Percentiles rank a stretch among this genome's conserved stretches.
phyloP scores from a whole-genome alignment of 1,284 basidiomycete genomes.

The Meira miltonrushii region DNA sequence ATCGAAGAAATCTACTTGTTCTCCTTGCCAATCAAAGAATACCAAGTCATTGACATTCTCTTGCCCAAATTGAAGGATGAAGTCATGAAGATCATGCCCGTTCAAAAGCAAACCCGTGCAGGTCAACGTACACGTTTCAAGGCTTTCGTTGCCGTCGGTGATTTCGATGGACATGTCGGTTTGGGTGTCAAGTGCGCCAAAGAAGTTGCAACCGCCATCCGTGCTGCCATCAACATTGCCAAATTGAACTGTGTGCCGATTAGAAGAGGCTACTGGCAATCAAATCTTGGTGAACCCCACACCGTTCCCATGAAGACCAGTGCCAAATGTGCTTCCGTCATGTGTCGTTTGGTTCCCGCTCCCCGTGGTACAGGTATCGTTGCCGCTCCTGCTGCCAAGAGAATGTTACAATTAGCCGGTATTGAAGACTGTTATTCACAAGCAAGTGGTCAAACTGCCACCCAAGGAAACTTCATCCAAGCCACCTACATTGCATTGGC shows the following conservation, averaged over 20 bases:
- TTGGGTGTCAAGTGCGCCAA: slow-evolving; percentile 99
- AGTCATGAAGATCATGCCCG: slow-evolving; percentile 99
- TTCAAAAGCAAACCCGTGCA: slow-evolving; percentile 99
- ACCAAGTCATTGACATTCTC: slow-evolving; percentile 52
- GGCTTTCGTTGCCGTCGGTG: slow-evolving; percentile 99
- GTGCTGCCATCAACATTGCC: slow-evolving; percentile 94
- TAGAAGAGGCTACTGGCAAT: slow-evolving; percentile 97
- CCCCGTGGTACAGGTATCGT: slow-evolving; percentile 98
- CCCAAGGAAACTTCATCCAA: slow-evolving; percentile 99
- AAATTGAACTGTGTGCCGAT: slow-evolving; percentile 94
- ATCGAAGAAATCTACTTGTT: slow-evolving; percentile 99
- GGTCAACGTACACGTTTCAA: slow-evolving; percentile 99
- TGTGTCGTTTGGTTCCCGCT: slow-evolving; percentile 97
- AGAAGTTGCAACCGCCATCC: slow-evolving; percentile 98
- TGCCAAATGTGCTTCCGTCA: slow-evolving; percentile 98
- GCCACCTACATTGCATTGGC: slow-evolving; percentile 95
- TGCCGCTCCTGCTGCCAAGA: slow-evolving; percentile 94
- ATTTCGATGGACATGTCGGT: slow-evolving; percentile 90
- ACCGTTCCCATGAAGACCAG: slow-evolving; percentile 98
- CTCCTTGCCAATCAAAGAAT: slow-evolving; percentile 71
- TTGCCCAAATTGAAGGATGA: slow-evolving; percentile 62
- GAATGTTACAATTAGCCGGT: slow-evolving; percentile 94
- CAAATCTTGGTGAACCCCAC: slow-evolving; percentile 77
- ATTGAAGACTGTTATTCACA: slow-evolving; percentile 91
- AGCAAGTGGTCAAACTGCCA: slow-evolving; percentile 94